Base-by-base conservation (phyloP, 2,329 filamentous ascomycete species). In the Xylaria multiplex region DNA sequence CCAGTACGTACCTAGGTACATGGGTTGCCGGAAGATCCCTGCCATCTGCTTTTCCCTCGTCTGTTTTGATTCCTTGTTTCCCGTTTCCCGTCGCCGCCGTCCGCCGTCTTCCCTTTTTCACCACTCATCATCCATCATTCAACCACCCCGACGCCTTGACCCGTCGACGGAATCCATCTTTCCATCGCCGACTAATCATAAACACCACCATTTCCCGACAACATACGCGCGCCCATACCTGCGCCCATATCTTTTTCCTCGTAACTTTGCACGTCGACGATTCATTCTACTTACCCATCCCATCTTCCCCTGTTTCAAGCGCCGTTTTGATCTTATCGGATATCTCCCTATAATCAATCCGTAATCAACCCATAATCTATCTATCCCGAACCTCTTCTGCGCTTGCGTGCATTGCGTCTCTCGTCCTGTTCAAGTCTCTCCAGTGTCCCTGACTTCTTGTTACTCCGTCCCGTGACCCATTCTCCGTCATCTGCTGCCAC, bases 61-160 rank as follows among this genome's bases (percentile, higher is more conserved):
- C 64, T 69, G 67, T 62, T 65, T 59, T 59, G 59, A 66, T 69
- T 68, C 69, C 60, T 60, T 50, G 59, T 63, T 62, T 58, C 65
- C 49, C 22, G 58, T 42, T 62, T 58, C 65, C 49, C 22, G 58
- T 42, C 46, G 48, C 40, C 45, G 14, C 37, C 61, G 32, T 62
- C 54, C 27, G 27, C 27, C 27, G 27, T 27, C 27, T 27, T 53
- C 43, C 54, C 58, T 49, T 66, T 61, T 57, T 68, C 59, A 66
- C 66, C 65, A 66, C 49, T 60, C 55, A 50, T 43, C 55, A 64
- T 8, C 32, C 46, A 54, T 59, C 46, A 9, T 5, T 22, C 45
- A 40, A 40, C 9, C 43, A 19, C 14, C 45, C 22, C 27, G 42
- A 45, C 54, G 55, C 64, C 55, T 11, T 54, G 59, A 59, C 64